A percentile compares a stretch with the other conserved stretches of the same genome.
These are phyloP conservation scores for Debaryomyces hansenii DNA, from an alignment of 805 yeast species.

Conservation along the genomic window DNA sequence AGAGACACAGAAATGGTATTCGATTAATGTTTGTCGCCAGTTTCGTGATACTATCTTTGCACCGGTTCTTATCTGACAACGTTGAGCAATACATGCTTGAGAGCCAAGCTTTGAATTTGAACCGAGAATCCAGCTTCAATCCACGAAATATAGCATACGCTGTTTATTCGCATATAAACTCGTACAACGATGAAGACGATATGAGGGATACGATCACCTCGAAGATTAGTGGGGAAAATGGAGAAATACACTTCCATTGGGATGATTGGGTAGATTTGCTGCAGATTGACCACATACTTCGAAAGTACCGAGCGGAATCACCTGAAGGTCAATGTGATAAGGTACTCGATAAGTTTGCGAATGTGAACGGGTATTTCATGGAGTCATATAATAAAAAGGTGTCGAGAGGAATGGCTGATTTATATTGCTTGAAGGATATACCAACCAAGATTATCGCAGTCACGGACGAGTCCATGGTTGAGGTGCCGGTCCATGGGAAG, in stretches of 20 bases:
- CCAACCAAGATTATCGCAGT: conserved; percentile 26
- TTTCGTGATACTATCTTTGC: conserved; percentile 10
- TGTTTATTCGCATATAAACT: conserved; percentile 8
- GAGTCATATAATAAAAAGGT: conserved; percentile 34
- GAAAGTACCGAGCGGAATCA: conserved; percentile 11
- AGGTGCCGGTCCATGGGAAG: conserved; percentile 29
- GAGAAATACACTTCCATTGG: conserved; percentile 39
- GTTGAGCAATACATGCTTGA: conserved; percentile 24
- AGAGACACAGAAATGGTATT: conserved; percentile 14
- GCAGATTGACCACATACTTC: conserved; percentile 21
- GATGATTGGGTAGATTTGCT: conserved; percentile 38
- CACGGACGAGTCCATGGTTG: conserved; percentile 22
- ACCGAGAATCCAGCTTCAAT: conserved; percentile 21
- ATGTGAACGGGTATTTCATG: conserved; percentile 32
- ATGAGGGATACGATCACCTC: background rate
- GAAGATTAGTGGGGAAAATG: conserved; percentile 6
- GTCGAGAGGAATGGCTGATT: conserved; percentile 31
- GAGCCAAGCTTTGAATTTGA: conserved; percentile 20
- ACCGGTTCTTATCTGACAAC: conserved; percentile 10
- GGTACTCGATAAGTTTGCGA: conserved; percentile 18
- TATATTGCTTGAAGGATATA: conserved; percentile 29
- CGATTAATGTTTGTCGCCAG: conserved; percentile 10
- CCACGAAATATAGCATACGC: conserved; percentile 20
- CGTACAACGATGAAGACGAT: conserved; percentile 4
- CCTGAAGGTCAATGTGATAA: conserved; percentile 26